Conservation (phyloP, 2,329 filamentous ascomycete genomes). For the Orbilia blumenaviensis region DNA sequence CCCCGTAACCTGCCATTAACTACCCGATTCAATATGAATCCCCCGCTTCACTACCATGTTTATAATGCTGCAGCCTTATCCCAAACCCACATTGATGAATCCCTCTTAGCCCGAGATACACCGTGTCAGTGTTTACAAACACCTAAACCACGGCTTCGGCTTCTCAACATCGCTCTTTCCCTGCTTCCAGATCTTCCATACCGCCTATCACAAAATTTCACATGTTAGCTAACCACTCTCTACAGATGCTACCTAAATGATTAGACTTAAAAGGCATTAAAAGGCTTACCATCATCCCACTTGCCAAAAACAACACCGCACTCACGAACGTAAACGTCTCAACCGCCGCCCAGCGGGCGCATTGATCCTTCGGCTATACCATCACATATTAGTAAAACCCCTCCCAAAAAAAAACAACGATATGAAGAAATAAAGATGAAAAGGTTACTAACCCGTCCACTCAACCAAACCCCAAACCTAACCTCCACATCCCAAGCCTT, state of each 20-base stretch:
- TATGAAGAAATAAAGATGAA: not conserved
- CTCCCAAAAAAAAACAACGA: not conserved
- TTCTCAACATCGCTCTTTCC: conserved; percentile 33
- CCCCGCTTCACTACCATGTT: too few relatives aligned
- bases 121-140: conserved; percentile 11
- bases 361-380: conserved; percentile 46
- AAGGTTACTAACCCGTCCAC: conserved; percentile 38
- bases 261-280: too few relatives aligned
- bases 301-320: conserved; percentile 33
- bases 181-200: conserved; percentile 50
- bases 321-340: conserved; percentile 50
- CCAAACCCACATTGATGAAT: not conserved
- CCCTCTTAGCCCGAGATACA: not conserved
- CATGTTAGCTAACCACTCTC: not conserved
- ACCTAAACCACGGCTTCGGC: conserved; percentile 44
- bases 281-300: conserved; percentile 40
- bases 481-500: conserved; percentile 46
- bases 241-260: too few relatives aligned
- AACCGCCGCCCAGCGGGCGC: conserved; percentile 40
- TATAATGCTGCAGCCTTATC: too few relatives aligned
- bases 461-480: conserved; percentile 40
- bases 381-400: not conserved
- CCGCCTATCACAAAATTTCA: conserved; percentile 9
- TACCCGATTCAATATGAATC: too few relatives aligned
- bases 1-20: too few relatives aligned